Conservation (phyloP, 306 rosid species). For the Prosopis cineraria region DNA sequence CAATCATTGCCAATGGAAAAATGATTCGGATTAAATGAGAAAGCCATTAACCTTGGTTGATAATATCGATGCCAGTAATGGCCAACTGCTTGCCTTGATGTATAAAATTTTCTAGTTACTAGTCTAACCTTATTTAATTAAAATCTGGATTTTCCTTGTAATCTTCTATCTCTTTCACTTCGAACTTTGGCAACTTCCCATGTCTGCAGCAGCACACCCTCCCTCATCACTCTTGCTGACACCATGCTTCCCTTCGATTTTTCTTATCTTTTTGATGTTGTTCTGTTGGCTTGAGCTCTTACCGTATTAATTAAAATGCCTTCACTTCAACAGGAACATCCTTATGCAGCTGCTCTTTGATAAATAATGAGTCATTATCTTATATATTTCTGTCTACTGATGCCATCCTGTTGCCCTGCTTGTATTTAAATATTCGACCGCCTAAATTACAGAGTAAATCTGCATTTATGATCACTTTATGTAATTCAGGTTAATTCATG, state of each 20-base stretch:
- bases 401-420: neutral
- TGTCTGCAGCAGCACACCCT: neutral
- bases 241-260: neutral
- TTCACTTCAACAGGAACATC: neutral
- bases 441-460: conserved; percentile 10
- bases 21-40: neutral
- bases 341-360: neutral
- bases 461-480: conserved; percentile 6
- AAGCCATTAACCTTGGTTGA: neutral
- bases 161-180: neutral
- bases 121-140: neutral
- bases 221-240: neutral
- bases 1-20: neutral
- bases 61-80: neutral
- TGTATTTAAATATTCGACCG: neutral
- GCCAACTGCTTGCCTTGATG: neutral
- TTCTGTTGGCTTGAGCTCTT: neutral
- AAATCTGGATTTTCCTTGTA: neutral
- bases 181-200: neutral
- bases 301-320: neutral
- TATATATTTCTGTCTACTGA: neutral
- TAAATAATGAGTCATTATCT: neutral
- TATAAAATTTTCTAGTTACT: neutral
- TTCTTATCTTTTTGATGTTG: neutral
- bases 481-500: conserved; percentile 77